Conservation (phyloP, 1,139 yeast genomes). For the Magnusiomyces fungicola region DNA sequence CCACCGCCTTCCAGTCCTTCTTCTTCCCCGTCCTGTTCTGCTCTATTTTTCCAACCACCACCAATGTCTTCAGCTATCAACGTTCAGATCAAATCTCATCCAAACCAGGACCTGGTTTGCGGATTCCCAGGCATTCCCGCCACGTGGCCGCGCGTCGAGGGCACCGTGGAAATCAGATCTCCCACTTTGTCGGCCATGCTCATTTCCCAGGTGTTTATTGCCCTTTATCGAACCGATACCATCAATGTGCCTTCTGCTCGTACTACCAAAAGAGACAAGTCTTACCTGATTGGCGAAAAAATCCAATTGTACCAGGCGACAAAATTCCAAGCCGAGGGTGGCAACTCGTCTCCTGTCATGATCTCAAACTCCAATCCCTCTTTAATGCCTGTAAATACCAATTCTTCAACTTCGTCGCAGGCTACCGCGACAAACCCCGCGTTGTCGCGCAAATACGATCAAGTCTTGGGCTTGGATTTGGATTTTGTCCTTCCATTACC, state of each 20-base stretch:
- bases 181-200: slow-evolving; percentile 23
- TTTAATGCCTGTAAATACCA: background rate
- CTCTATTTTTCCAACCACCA: background rate
- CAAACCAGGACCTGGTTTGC: slow-evolving; percentile 36
- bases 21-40: background rate
- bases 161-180: slow-evolving; percentile 34
- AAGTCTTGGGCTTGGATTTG: slow-evolving; percentile 33
- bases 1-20: too few species aligned
- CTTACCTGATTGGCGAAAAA: slow-evolving; percentile 32
- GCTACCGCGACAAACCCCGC: background rate
- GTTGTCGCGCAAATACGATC: slow-evolving; percentile 18
- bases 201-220: slow-evolving; percentile 29
- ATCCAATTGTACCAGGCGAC: slow-evolving; percentile 25
- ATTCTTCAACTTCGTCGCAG: background rate
- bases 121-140: slow-evolving; percentile 40
- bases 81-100: slow-evolving; percentile 32
- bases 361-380: background rate
- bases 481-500: slow-evolving; percentile 36
- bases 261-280: slow-evolving; percentile 31
- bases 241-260: slow-evolving; percentile 31
- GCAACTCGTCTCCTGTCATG: background rate
- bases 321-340: slow-evolving; percentile 17
- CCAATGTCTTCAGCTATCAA: slow-evolving; percentile 24
- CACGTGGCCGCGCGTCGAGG: slow-evolving; percentile 37
- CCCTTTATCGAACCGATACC: slow-evolving; percentile 36